Evolutionary conservation across 768 basidiomycete genomes (phyloP), one percentile per base, ranked within the genome.

Genomic region (Boletellus ananas): DNA sequence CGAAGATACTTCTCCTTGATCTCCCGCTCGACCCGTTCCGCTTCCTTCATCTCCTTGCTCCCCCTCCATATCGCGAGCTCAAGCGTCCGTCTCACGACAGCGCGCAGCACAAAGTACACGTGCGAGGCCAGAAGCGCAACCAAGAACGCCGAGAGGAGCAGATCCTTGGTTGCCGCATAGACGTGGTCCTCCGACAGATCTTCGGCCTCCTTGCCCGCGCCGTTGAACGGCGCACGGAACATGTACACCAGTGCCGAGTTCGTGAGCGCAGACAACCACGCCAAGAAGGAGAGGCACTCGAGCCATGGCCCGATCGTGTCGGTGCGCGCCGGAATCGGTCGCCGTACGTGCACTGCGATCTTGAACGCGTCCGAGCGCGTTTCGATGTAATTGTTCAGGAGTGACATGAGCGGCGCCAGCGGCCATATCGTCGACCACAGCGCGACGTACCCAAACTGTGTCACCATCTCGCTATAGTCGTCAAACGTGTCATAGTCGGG

Each of bases 401-500:
- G 76, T 1, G 92, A 87, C 79, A 93, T 90, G 9, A 85, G 80
- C 74, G 92, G 84, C 3, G 92, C 87, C 16, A 98, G 74, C 3
- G 94, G 92, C 93, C 94, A 98, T 51, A 94, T 90, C 27, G 90
- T 85, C 40, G 85, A 89, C 92, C 94, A 98, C 18, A 97, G 73
- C 8, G 83, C 83, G 27, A 97, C 83, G 63, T 95, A 94, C 0
- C 95, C 94, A 65, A 95, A 96, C 61, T 94, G 92, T 9, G 88
- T 87, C 14, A 90, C 90, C 94, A 99, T 97, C 72, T 99, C 96
- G 60, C 83, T 84, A 68, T 95, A 99, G 70, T 97, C 95, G 45
- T 74, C 80, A 60, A 91, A 94, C 6, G 87, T 72, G 33, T 84
- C 79, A 60, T 94, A 94, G 34, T 84, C 84, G 0, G 94, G 89